Base-by-base conservation (phyloP, 1,284 basidiomycete species). In the Pseudozyma hubeiensis region DNA sequence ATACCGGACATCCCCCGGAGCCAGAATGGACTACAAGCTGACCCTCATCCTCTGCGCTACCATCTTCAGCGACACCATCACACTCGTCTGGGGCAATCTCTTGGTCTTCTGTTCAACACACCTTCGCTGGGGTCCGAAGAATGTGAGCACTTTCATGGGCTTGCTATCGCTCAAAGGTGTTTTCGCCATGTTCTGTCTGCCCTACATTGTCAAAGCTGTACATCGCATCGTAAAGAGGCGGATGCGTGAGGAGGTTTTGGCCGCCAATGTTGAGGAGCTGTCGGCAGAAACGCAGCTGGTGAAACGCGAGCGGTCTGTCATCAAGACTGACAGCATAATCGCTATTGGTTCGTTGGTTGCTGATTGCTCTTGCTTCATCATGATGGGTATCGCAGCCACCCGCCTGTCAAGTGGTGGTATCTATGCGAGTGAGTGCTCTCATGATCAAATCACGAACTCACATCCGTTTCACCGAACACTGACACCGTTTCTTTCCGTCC, bases 51-150 rank as follows among this genome's bases (percentile, higher is more conserved):
- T 73, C 11, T 34, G 37, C 41, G 70, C 57, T 1, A 16, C 61
- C 5, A 17, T 68, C 29, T 53, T 60, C 9, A 33, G 46, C 34
- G 70, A 73, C 31, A 64, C 60, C 1, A 60, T 73, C 44, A 45
- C 53, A 1, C 33, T 52, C 47, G 10, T 59, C 29, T 73, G 70
- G 61, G 30, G 45, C 34, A 67, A 57, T 31, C 43, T 73, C 19
- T n/a, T 66, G 17, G 61, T 73, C 7, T 73, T 73, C 29, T 63
- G 55, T 37, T 59, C 61, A 13, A 61, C 56, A 6, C 70, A 73
- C 34, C 60, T 73, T 3, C 56, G 24, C 16, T 67, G 67, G 24
- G 70, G 70, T 3, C 57, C 70, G 13, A 30, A 53, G 34, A 55
- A 61, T 6, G 55, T 66, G 4, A 37, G 64, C 0, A 68, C 53